Percentiles rank a stretch among this genome's conserved stretches.
phyloP scores from a whole-genome alignment of 176 grass and related monocot genomes.

The barley (Hordeum vulgare) region MorexV3_pseudomolecules_assembly NC_058518.1:184637473-184637972 shows the following conservation, averaged over 20 bases:
- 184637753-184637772: neutral
- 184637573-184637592: no score
- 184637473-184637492: no score
- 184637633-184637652: no score
- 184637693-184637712: neutral
- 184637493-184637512: no score
- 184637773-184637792: conserved; percentile 11
- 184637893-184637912: neutral
- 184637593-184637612: no score
- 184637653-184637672: neutral
- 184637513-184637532: no score
- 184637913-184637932: neutral
- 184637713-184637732: neutral
- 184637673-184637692: neutral
- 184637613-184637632: no score
- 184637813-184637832: neutral
- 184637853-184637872: conserved; percentile 2
- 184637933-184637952: neutral
- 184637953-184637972: neutral
- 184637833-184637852: neutral
- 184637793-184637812: neutral
- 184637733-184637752: neutral
- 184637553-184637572: no score
- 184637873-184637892: neutral
- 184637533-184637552: no score